A percentile compares a stretch with the other conserved stretches of the same genome.
Conservation (phyloP, 2,329 filamentous ascomycete genomes). For the Ophiocordyceps sinensis region DNA sequence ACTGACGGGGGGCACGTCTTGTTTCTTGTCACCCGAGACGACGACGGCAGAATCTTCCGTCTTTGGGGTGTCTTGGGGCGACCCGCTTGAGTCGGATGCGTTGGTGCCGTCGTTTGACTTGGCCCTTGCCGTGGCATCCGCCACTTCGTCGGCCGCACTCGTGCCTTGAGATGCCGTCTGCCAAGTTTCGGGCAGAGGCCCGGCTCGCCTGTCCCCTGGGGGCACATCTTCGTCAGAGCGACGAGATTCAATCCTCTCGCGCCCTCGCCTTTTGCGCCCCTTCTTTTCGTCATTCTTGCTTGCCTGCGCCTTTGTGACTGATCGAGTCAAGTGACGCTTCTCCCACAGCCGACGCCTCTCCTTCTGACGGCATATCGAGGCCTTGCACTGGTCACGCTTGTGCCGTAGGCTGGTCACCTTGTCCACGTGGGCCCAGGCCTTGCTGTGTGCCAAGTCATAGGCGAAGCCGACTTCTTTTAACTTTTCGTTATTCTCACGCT, state of each 20-base stretch:
- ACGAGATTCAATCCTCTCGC: conserved; percentile 8
- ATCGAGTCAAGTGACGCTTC: conserved; percentile 27
- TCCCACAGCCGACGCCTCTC: conserved; percentile 35
- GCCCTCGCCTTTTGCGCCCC: conserved; percentile 12
- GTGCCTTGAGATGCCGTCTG: conserved; percentile 2
- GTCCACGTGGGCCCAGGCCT: conserved; percentile 36
- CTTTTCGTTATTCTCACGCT: conserved; percentile 39
- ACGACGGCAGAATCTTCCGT: conserved; percentile 12
- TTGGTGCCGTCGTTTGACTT: conserved; percentile 8
- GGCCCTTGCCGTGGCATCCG: conserved; percentile 5
- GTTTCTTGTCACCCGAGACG: conserved; percentile 14
- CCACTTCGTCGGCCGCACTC: neutral
- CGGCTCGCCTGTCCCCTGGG: neutral
- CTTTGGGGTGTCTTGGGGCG: conserved; percentile 18
- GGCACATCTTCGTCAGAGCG: neutral
- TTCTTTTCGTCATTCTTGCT: conserved; percentile 24
- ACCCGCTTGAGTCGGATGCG: conserved; percentile 16
- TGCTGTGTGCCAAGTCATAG: conserved; percentile 46
- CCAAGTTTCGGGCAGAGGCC: conserved; percentile 3
- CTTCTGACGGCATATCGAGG: conserved; percentile 27
- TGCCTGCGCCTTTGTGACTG: conserved; percentile 25
- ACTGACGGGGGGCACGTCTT: conserved; percentile 16
- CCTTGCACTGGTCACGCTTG: conserved; percentile 33
- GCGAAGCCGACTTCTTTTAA: conserved; percentile 41
- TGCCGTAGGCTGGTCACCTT: conserved; percentile 34